These are phyloP conservation scores for Sporisorium reilianum DNA, from an alignment of 1,284 basidiomycete species.

Conservation along the genomic window DNA sequence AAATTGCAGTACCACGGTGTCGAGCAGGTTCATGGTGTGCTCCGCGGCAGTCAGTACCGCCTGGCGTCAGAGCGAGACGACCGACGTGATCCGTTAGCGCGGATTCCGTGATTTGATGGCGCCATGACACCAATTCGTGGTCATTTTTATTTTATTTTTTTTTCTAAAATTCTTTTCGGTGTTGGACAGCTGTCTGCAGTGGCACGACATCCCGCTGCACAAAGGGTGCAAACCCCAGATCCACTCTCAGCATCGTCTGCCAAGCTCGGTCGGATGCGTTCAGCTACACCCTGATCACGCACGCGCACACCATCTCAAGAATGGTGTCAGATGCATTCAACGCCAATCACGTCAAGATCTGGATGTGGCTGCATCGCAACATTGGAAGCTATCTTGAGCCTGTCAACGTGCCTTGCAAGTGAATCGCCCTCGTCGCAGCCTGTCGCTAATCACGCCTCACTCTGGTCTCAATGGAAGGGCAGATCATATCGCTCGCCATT, in stretches of 20 bases:
- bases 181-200: slow-evolving; percentile 32
- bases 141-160: not conserved
- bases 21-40: no score
- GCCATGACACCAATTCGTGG: slow-evolving; percentile 15
- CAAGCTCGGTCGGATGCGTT: not conserved
- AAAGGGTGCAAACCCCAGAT: slow-evolving; percentile 18
- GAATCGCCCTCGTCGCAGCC: not conserved
- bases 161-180: slow-evolving; percentile 5
- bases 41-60: not conserved
- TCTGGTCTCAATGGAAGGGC: not conserved
- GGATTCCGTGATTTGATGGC: slow-evolving; percentile 36
- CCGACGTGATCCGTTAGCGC: slow-evolving; percentile 36
- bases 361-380: not conserved
- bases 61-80: slow-evolving; percentile 33
- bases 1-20: not conserved
- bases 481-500: slow-evolving; percentile 21
- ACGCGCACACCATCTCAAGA: slow-evolving; percentile 7
- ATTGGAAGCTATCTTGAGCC: not conserved
- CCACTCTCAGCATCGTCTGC: not conserved
- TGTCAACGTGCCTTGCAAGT: not conserved
- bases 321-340: slow-evolving; percentile 22
- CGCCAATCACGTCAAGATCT: not conserved
- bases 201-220: not conserved
- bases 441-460: no score
- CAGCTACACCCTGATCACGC: not conserved